These are phyloP conservation scores for Pisolithus microcarpus DNA, from an alignment of 768 basidiomycete genomes.

Conservation along the genomic window DNA sequence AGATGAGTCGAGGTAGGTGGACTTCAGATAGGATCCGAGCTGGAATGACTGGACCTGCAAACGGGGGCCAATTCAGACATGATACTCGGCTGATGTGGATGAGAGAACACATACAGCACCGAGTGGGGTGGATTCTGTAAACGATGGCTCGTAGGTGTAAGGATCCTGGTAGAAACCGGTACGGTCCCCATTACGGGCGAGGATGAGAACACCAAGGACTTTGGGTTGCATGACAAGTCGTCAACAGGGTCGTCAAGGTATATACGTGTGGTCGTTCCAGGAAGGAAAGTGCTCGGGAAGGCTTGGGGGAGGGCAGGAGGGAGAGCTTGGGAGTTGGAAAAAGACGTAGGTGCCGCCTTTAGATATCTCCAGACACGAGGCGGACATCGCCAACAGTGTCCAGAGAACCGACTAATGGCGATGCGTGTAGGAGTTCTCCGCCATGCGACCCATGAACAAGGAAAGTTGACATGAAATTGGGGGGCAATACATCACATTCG, in stretches of 20 bases:
- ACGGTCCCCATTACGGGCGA: slow-evolving; percentile 74
- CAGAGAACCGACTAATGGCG: slow-evolving; percentile 24
- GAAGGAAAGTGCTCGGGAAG: background rate
- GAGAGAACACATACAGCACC: slow-evolving; percentile 47
- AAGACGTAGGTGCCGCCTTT: slow-evolving; percentile 15
- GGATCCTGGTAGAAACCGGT: slow-evolving; percentile 67
- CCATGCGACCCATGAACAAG: slow-evolving; percentile 12
- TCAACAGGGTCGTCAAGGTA: slow-evolving; percentile 3
- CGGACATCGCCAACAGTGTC: slow-evolving; percentile 21
- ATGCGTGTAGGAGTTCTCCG: slow-evolving; percentile 22
- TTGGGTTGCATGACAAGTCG: slow-evolving; percentile 16
- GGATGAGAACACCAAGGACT: slow-evolving; percentile 70
- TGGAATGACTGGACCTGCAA: slow-evolving; percentile 57
- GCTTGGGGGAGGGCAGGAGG: slow-evolving; percentile 1
- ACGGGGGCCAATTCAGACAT: too few relatives aligned
- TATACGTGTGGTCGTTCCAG: background rate
- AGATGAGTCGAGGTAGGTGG: slow-evolving; percentile 57
- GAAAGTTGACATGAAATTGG: slow-evolving; percentile 5
- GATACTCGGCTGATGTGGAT: background rate
- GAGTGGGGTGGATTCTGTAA: slow-evolving; percentile 68
- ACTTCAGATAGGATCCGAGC: slow-evolving; percentile 55
- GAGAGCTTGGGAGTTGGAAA: slow-evolving; percentile 6
- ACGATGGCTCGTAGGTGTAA: slow-evolving; percentile 51
- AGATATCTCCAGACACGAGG: slow-evolving; percentile 24
- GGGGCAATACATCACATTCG: slow-evolving; percentile 7